Conservation (phyloP, 768 basidiomycete species). For the Megacollybia marginata region DNA sequence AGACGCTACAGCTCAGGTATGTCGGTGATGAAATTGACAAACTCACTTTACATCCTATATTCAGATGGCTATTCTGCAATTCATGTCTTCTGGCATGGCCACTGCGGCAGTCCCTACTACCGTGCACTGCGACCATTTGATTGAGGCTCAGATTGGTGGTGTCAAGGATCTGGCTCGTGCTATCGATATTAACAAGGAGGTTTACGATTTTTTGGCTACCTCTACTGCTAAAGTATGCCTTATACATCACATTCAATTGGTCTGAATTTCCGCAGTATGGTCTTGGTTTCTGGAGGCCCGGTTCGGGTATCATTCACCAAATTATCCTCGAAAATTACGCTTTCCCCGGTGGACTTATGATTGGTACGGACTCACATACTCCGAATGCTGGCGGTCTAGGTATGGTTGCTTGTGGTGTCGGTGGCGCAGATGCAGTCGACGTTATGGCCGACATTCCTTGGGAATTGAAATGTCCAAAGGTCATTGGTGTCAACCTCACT, state of each 20-base stretch:
- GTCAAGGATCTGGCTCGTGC: slow-evolving; percentile 90
- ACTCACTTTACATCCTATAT: not conserved
- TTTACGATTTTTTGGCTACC: slow-evolving; percentile 98
- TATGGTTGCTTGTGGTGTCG: slow-evolving; percentile 99
- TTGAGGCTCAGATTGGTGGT: slow-evolving; percentile 94
- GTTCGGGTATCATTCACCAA: slow-evolving; percentile 98
- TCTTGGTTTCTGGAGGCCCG: slow-evolving; percentile 99
- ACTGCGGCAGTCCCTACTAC: slow-evolving; percentile 97
- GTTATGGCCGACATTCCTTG: slow-evolving; percentile 98
- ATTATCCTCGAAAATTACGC: slow-evolving; percentile 99
- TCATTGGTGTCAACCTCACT: slow-evolving; percentile 94
- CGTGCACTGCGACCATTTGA: slow-evolving; percentile 98
- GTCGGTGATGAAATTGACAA: slow-evolving; percentile 13
- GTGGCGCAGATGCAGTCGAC: slow-evolving; percentile 98
- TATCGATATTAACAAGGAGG: slow-evolving; percentile 92
- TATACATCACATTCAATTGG: not conserved
- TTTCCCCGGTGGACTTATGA: slow-evolving; percentile 99
- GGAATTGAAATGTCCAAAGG: slow-evolving; percentile 99
- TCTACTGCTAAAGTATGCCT: slow-evolving; percentile 78
- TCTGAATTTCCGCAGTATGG: slow-evolving; percentile 57
- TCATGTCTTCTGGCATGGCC: slow-evolving; percentile 99
- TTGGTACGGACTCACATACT: slow-evolving; percentile 98
- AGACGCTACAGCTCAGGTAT: slow-evolving; percentile 83
- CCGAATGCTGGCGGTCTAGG: slow-evolving; percentile 99
- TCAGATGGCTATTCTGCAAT: slow-evolving; percentile 99